Evolutionary conservation across 1,284 basidiomycete species (phyloP), one percentile per base, ranked within the genome.

Genomic region (Ceratobasidium sp.): DNA sequence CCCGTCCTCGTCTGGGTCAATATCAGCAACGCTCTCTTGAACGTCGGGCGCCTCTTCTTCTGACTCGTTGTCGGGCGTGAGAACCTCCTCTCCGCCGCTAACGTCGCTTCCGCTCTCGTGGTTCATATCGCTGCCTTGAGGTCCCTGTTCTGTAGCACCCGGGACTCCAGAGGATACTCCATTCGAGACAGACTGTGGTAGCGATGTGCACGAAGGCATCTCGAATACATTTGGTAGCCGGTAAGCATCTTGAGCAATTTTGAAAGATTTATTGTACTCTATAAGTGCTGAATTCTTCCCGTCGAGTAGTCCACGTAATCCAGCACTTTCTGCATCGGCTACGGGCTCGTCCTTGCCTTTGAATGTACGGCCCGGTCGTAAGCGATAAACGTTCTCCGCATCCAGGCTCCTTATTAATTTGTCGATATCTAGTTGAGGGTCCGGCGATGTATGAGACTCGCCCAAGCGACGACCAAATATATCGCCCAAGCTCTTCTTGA

Each of bases 231-330:
- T 28, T 28, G 56, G 56, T 28, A n/a, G 23, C 20, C 56, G 56
- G 26, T 57, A 57, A n/a, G 56, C 56, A 15, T 57, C 56, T 23
- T 57, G 56, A 28, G 56, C 23, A 15, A 38, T 5, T 33, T 61
- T 61, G 28, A 61, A 61, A 9, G 59, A 61, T 28, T 28, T 28
- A 33, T 61, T 61, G 59, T 61, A 61, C 23, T 26, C 59, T 33
- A 15, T 61, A 28, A 61, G 23, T 38, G 26, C 59, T 17, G 28
- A 38, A 61, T 26, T 5, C 59, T 26, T 61, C 59, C 59, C 23
- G 7, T 38, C 59, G 15, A 61, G 23, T 15, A 61, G 59, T 28
- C 5, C 13, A 33, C 33, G 59, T 61, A 61, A 17, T 61, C 59
- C 28, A 17, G 28, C 26, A 38, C 59, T 61, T 61, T 61, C 59